Base-by-base conservation (phyloP, 1,284 basidiomycete genomes). In the Amylostereum chailletii region DNA sequence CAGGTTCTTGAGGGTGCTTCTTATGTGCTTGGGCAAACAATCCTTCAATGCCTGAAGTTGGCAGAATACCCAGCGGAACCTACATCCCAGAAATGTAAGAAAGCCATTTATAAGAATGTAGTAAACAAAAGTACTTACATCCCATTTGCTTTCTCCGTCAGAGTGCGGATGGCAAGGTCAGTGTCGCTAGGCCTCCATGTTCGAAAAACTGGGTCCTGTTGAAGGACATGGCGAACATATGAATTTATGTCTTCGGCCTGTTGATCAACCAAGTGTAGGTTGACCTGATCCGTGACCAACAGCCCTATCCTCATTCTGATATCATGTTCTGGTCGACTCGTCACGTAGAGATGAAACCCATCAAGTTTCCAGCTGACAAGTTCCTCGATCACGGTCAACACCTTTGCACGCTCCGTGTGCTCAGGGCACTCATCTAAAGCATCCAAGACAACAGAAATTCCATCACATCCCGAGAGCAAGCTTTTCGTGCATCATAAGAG, bases 391-490 rank as follows among this genome's bases (percentile, higher is more conserved):
- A 36, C 4, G n/a, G 8, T 9, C 19, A 43, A 30, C 31, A 48
- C 33, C 27, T 48, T 27, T 43, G 36, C 32, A 32, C 41, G 36
- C 1, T 32, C 42, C 27, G 39, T 48, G 34, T 19, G 19, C 19
- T 19, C 19, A 19, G 47, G 41, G 11, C 47, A 48, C 7, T 48
- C 41, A 26, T 48, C 47, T 5, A 43, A 42, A 30, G 33, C 47
- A 19, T 48, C 47, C n/a, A 48, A 29, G 41, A 43, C 8, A 11
- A 48, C 31, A 11, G 36, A 48, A 19, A 48, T 6, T 36, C 11
- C 3, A 1, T 33, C 32, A 19, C 36, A 40, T 42, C 27, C 40
- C 33, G 33, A 27, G n/a, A 37, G 36, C 36, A 37, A 8, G 8
- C n/a, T n/a, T 37, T 8, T 8, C n/a, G n/a, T 8, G n/a, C 5